These are phyloP conservation scores for Russula virescens DNA, from an alignment of 768 basidiomycete species.

Conservation along the genomic window DNA sequence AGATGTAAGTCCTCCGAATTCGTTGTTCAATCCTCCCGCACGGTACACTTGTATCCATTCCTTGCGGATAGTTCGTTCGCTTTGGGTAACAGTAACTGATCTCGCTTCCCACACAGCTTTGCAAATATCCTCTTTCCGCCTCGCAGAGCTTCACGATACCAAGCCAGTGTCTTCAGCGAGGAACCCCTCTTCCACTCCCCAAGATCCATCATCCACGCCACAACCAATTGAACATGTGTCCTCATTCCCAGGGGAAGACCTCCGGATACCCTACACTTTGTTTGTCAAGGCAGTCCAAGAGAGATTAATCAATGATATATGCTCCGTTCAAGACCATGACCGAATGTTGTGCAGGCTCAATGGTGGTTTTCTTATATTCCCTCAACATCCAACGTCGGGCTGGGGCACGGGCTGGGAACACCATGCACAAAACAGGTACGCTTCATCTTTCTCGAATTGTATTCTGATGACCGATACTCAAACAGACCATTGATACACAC, in stretches of 20 bases:
- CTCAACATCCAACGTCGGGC: constrained; percentile 40
- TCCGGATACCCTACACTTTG: constrained; percentile 37
- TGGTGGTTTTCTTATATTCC: constrained; percentile 58
- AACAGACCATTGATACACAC: constrained; percentile 55
- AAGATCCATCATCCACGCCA: constrained; percentile 23
- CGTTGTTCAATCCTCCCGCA: neutral
- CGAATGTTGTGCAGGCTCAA: constrained; percentile 46
- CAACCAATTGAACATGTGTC: constrained; percentile 18
- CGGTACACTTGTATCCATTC: neutral
- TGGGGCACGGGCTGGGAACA: constrained; percentile 67
- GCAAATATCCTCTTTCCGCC: constrained; percentile 42
- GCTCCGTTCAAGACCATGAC: constrained; percentile 23
- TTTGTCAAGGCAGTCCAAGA: constrained; percentile 63
- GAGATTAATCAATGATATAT: constrained; percentile 47
- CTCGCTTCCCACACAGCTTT: constrained; percentile 32
- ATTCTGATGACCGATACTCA: constrained; percentile 19
- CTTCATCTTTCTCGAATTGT: constrained; percentile 3
- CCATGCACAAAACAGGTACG: constrained; percentile 43
- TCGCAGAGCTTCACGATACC: constrained; percentile 48
- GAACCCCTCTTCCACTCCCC: constrained; percentile 39
- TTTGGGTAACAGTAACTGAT: neutral
- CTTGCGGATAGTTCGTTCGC: neutral
- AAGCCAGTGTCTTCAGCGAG: constrained; percentile 36
- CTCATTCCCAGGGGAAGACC: constrained; percentile 41
- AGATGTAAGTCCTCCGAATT: constrained; percentile 38